These are phyloP conservation scores for Sporothrix inflata DNA, from an alignment of 2,329 filamentous ascomycete species.

Conservation along the genomic window DNA sequence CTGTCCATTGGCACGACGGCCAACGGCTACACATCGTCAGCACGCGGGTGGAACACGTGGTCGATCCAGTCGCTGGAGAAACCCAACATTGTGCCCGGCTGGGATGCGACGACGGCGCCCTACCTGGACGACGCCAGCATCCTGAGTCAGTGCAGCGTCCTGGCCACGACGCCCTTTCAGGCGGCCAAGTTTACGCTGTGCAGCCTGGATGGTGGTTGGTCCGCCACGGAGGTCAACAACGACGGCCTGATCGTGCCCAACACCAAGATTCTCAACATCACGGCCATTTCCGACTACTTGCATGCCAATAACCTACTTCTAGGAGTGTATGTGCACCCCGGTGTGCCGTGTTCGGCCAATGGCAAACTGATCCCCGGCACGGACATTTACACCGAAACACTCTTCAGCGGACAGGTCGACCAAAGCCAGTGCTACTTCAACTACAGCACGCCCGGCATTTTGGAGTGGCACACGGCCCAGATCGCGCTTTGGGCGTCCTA, in stretches of 20 bases:
- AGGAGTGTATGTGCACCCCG: background rate
- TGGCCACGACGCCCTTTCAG: too few relatives aligned
- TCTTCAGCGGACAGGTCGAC: background rate
- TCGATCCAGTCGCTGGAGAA: background rate
- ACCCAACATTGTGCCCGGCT: background rate
- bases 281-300: background rate
- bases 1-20: background rate
- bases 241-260: constrained; percentile 2
- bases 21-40: background rate
- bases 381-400: background rate
- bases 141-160: background rate
- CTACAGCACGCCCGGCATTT: background rate
- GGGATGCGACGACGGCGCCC: background rate
- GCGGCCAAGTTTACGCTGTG: background rate
- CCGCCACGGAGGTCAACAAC: background rate
- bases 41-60: background rate
- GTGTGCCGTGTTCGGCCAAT: background rate
- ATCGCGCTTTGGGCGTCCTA: constrained; percentile 4
- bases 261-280: constrained; percentile 5
- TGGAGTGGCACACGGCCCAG: background rate
- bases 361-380: background rate
- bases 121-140: constrained; percentile 1
- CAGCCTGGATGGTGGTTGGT: background rate
- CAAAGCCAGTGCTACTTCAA: constrained; percentile 8
- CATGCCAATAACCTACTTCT: background rate